Evolutionary conservation across 768 basidiomycete species (phyloP), one percentile per base, ranked within the genome.

Genomic region (Phaeolepiota aurea): DNA sequence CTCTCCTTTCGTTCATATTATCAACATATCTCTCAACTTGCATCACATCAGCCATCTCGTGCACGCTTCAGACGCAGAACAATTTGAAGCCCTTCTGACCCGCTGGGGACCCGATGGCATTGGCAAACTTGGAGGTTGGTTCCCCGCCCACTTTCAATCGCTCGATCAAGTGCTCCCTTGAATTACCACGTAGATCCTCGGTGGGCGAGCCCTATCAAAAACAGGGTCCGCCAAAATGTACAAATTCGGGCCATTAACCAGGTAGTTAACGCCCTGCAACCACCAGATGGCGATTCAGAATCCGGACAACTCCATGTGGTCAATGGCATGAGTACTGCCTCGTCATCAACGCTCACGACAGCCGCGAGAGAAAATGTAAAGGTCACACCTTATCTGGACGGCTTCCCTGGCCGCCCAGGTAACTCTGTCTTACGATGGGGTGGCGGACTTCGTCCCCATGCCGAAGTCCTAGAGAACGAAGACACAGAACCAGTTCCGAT

Each of bases 121-220:
- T 58, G 88, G 88, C 44, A 92, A 93, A 62, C 65, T 92, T 38
- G 87, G 84, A 66, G 83, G 89, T 89, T 53, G 63, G 78, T n/a
- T n/a, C n/a, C n/a, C n/a, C n/a, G n/a, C n/a, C n/a, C n/a, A n/a
- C n/a, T n/a, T n/a, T n/a, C n/a, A n/a, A n/a, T n/a, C n/a, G n/a
- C n/a, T n/a, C n/a, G n/a, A n/a, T n/a, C n/a, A n/a, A n/a, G n/a
- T n/a, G n/a, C n/a, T n/a, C n/a, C n/a, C 44, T 58, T 54, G 48
- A 52, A 35, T 39, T 48, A 47, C 53, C 44, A 28, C 50, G 51
- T 57, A 90, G 89, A 88, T 71, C 88, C 88, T 48, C 76, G 72
- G 46, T 92, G 90, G 90, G 88, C 87, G 32, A 74, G 69, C 58
- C 87, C 87, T 47, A 90, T 92, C 66, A 92, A 91, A 68, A 72